Evolutionary conservation across 495 filamentous ascomycete species (phyloP).

Genomic region (Darksidea phi): DNA sequence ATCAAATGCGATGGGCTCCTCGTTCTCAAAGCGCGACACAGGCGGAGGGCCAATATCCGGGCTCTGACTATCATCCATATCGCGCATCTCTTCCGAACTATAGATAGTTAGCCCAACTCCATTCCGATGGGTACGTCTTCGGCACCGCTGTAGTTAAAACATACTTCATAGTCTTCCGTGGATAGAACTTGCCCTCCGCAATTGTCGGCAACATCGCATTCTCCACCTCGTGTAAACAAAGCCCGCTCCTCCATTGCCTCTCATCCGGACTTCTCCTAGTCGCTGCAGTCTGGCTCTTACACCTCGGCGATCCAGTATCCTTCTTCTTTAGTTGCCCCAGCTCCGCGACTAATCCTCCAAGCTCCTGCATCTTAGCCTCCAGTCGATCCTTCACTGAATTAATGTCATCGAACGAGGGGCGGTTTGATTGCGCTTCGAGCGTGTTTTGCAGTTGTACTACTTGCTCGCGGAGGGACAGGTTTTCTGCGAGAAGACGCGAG

Average conservation of each 20-base stretch:
- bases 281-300: slow-evolving; percentile 31
- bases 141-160: neutral
- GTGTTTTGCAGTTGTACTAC: slow-evolving; percentile 72
- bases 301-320: slow-evolving; percentile 8
- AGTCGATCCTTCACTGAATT: slow-evolving; percentile 44
- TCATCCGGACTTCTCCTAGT: slow-evolving; percentile 32
- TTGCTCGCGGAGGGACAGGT: slow-evolving; percentile 77
- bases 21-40: slow-evolving; percentile 62
- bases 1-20: slow-evolving; percentile 59
- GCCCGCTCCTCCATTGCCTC: slow-evolving; percentile 34
- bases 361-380: slow-evolving; percentile 57
- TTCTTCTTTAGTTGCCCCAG: slow-evolving; percentile 48
- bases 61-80: slow-evolving; percentile 55
- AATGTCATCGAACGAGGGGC: slow-evolving; percentile 34
- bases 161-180: slow-evolving; percentile 72
- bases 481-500: slow-evolving; percentile 79
- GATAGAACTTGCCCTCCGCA: slow-evolving; percentile 75
- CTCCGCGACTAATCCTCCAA: slow-evolving; percentile 57
- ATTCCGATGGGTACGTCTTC: slow-evolving; percentile 15
- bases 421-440: slow-evolving; percentile 42
- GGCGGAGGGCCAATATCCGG: slow-evolving; percentile 67
- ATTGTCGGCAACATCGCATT: slow-evolving; percentile 79
- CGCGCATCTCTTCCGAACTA: slow-evolving; percentile 49
- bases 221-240: slow-evolving; percentile 36
- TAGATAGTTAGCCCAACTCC: slow-evolving; percentile 47